Evolutionary conservation across 2,329 filamentous ascomycete genomes (phyloP).

Genomic region (Aurifilum marmelostoma): DNA sequence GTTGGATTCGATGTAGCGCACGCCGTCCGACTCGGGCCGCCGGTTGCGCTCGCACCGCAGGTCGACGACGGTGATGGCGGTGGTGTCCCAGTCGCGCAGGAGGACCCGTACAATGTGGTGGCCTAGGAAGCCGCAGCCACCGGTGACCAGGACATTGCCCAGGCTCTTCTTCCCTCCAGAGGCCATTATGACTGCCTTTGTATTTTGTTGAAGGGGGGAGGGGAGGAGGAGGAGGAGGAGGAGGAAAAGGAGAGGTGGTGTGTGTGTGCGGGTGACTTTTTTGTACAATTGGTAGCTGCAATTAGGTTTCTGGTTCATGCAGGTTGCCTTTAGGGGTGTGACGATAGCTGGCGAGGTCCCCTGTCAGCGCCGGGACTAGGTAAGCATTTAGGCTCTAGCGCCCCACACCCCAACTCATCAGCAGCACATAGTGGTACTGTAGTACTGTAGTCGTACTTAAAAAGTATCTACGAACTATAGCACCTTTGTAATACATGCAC

Average conservation of each 20-base stretch:
- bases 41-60: slow-evolving; percentile 72
- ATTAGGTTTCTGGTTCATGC: slow-evolving; percentile 1
- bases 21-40: slow-evolving; percentile 56
- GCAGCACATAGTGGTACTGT: too few species aligned
- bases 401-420: not conserved
- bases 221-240: not conserved
- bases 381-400: not conserved
- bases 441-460: too few species aligned
- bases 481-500: not conserved
- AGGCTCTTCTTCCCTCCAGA: slow-evolving; percentile 50
- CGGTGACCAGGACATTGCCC: slow-evolving; percentile 76
- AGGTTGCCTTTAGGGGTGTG: not conserved
- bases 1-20: slow-evolving; percentile 75
- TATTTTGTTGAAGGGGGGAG: not conserved
- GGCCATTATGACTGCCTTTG: slow-evolving; percentile 31
- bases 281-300: not conserved
- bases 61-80: slow-evolving; percentile 70
- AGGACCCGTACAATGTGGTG: slow-evolving; percentile 79
- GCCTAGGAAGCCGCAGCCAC: slow-evolving; percentile 83
- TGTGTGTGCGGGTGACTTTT: not conserved
- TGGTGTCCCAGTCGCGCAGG: slow-evolving; percentile 59
- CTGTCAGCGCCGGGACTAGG: not conserved
- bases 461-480: not conserved
- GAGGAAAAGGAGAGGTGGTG: not conserved
- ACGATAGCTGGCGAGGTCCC: not conserved